These are phyloP conservation scores for Hibiscus mutabilis DNA, from an alignment of 345 rosid genomes.

Conservation along the genomic window DNA sequence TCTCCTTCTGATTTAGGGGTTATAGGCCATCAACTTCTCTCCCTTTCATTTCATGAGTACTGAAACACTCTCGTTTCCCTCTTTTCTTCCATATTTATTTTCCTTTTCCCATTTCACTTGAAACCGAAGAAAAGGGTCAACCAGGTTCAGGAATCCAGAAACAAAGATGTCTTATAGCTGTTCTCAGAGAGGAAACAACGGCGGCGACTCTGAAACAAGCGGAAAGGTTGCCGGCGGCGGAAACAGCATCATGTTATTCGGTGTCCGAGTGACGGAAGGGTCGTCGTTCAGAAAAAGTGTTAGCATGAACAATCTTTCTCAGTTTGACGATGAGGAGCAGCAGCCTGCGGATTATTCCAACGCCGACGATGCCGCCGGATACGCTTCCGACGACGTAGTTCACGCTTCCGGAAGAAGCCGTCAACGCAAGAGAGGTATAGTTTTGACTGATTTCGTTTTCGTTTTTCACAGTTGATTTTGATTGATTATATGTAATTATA, in stretches of 20 bases:
- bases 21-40: neutral
- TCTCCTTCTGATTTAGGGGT: too few relatives aligned
- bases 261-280: constrained; percentile 50
- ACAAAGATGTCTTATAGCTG: constrained; percentile 44
- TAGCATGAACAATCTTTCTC: constrained; percentile 66
- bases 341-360: constrained; percentile 36
- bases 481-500: constrained; percentile 1
- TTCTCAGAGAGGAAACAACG: constrained; percentile 25
- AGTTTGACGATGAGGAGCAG: constrained; percentile 27
- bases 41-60: constrained; percentile 7
- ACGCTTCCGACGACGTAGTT: constrained; percentile 68
- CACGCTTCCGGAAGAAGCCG: constrained; percentile 61
- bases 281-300: constrained; percentile 59
- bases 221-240: constrained; percentile 14
- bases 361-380: constrained; percentile 40
- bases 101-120: neutral
- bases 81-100: neutral
- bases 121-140: neutral
- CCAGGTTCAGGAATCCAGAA: neutral
- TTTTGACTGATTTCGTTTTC: neutral
- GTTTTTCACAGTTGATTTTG: neutral
- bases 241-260: constrained; percentile 63
- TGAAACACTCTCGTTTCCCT: neutral
- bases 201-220: constrained; percentile 9
- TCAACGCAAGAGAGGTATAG: constrained; percentile 65